These are phyloP conservation scores for Fusarium sp. DNA, from an alignment of 2,329 filamentous ascomycete species.

Conservation along the genomic window DNA sequence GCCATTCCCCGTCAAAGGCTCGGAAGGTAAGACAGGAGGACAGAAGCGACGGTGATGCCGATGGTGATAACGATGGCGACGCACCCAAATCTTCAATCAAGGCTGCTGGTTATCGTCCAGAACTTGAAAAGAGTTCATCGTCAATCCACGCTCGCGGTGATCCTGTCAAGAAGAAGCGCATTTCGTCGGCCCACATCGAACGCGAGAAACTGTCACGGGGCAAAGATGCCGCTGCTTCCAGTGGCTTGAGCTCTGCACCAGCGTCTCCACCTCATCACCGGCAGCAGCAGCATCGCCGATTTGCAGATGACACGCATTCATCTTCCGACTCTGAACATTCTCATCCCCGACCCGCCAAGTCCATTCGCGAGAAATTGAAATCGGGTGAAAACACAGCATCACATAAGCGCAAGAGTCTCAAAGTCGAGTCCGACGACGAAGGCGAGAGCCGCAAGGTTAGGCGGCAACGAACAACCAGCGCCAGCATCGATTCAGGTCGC, in stretches of 20 bases:
- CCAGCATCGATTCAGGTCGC: slow-evolving; percentile 49
- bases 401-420: slow-evolving; percentile 64
- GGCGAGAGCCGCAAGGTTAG: slow-evolving; percentile 63
- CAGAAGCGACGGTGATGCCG: slow-evolving; percentile 64
- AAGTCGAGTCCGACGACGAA: slow-evolving; percentile 68
- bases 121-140: slow-evolving; percentile 49
- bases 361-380: slow-evolving; percentile 59
- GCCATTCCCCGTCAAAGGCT: slow-evolving; percentile 70
- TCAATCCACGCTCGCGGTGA: slow-evolving; percentile 48
- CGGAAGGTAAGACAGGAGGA: slow-evolving; percentile 74
- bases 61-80: slow-evolving; percentile 46
- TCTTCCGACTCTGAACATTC: slow-evolving; percentile 66
- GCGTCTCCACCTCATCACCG: slow-evolving; percentile 59
- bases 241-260: slow-evolving; percentile 67
- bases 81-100: slow-evolving; percentile 48
- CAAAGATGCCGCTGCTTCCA: slow-evolving; percentile 61
- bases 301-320: slow-evolving; percentile 51
- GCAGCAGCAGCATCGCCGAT: slow-evolving; percentile 47
- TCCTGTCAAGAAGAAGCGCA: slow-evolving; percentile 62
- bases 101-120: slow-evolving; percentile 44
- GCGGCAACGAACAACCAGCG: slow-evolving; percentile 61
- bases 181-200: slow-evolving; percentile 47
- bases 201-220: slow-evolving; percentile 52
- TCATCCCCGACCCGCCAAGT: slow-evolving; percentile 55
- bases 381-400: slow-evolving; percentile 58